These are phyloP conservation scores for Solanum bulbocastanum DNA, from an alignment of 257 asterid species.

Conservation along the genomic window DNA sequence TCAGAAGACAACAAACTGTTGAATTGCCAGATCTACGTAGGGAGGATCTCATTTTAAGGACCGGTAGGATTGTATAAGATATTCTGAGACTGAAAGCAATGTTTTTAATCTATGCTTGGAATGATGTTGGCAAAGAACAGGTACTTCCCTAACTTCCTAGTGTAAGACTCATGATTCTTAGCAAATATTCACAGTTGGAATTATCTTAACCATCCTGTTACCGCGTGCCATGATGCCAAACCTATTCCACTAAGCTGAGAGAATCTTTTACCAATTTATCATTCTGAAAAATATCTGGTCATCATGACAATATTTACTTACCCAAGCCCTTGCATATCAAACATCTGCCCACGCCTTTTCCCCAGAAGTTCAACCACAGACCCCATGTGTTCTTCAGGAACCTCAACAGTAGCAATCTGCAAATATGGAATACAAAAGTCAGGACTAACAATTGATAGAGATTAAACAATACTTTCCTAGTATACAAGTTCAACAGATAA, in stretches of 20 bases:
- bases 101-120: neutral
- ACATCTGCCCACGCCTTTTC: slow-evolving; percentile 92
- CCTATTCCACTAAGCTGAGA: neutral
- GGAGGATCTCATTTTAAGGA: neutral
- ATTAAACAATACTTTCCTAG: neutral
- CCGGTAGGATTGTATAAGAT: neutral
- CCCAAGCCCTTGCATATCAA: slow-evolving; percentile 94
- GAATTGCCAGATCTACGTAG: neutral
- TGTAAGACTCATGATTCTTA: neutral
- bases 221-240: neutral
- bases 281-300: neutral
- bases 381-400: slow-evolving; percentile 88
- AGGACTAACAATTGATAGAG: neutral
- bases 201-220: neutral
- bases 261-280: neutral
- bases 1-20: neutral
- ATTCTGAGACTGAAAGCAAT: neutral
- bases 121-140: neutral
- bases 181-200: neutral
- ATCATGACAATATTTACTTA: slow-evolving; percentile 9
- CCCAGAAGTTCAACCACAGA: slow-evolving; percentile 95
- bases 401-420: slow-evolving; percentile 93
- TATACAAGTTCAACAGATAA: neutral
- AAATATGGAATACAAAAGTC: slow-evolving; percentile 1
- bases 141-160: neutral